Percentiles rank a stretch among this genome's conserved stretches.
Conservation (phyloP, 116 monocot genomes). For the Zostera marina region DNA sequence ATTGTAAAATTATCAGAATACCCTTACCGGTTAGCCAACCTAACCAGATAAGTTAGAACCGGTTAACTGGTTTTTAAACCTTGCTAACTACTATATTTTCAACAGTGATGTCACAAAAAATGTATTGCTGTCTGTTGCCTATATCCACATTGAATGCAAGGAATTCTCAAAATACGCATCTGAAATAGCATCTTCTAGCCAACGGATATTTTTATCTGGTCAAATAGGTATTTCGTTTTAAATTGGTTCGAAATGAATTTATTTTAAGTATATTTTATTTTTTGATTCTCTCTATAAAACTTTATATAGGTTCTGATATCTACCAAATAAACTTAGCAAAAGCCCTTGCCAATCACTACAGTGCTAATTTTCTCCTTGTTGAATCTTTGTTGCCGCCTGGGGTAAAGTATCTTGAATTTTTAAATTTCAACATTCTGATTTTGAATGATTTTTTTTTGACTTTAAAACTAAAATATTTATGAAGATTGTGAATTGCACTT, state of each 20-base stretch:
- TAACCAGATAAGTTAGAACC: no score
- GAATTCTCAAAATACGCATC: conserved; percentile 50
- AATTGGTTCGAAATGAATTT: background rate
- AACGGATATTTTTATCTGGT: conserved; percentile 69
- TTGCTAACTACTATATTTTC: no score
- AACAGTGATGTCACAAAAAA: conserved; percentile 74
- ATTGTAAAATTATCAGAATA: no score
- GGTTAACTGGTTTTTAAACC: no score
- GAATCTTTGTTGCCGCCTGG: conserved; percentile 69
- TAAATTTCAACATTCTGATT: background rate
- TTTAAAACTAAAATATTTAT: no score
- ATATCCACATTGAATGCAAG: conserved; percentile 72
- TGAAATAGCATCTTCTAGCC: conserved; percentile 58
- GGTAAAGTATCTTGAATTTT: conserved; percentile 34
- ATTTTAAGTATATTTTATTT: no score
- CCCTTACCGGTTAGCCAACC: no score
- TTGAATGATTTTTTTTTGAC: no score
- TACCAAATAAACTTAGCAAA: conserved; percentile 77
- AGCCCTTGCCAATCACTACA: conserved; percentile 68
- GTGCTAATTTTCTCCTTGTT: conserved; percentile 56
- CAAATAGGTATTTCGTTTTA: conserved; percentile 37
- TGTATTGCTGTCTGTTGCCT: conserved; percentile 56
- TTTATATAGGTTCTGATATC: conserved; percentile 67
- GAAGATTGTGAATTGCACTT: no score
- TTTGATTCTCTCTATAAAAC: no score